Evolutionary conservation across 2,329 filamentous ascomycete genomes (phyloP).

Genomic region (Elsinoe arachidis): DNA sequence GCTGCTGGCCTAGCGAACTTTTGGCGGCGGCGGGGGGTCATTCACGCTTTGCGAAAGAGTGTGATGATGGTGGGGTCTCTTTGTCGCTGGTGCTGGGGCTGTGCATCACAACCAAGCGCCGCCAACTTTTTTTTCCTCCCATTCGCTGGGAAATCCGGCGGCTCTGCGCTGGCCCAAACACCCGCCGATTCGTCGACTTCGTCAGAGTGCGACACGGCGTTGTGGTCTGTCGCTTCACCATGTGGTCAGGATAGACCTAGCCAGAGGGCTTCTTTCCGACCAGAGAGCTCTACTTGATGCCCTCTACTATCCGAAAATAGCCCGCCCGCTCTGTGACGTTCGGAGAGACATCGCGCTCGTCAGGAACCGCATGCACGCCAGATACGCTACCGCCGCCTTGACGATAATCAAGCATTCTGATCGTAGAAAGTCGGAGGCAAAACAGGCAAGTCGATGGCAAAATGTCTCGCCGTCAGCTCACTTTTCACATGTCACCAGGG

Average conservation of each 20-base stretch:
- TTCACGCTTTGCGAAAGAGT: background rate
- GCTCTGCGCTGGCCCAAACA: background rate
- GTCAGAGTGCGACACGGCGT: slow-evolving; percentile 4
- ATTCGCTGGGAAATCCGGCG: background rate
- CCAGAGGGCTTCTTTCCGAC: background rate
- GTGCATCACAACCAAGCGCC: slow-evolving; percentile 8
- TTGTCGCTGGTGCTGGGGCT: background rate
- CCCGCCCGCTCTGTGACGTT: background rate
- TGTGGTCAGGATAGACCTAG: background rate
- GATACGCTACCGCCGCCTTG: background rate
- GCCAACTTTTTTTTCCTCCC: slow-evolving; percentile 7
- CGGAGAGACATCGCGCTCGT: background rate
- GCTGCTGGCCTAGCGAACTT: background rate
- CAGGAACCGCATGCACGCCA: background rate
- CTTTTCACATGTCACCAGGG: background rate
- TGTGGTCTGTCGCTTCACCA: background rate
- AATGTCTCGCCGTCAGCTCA: slow-evolving; percentile 2
- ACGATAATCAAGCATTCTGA: background rate
- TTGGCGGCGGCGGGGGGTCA: background rate
- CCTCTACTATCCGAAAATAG: background rate
- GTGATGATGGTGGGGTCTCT: background rate
- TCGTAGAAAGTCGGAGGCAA: slow-evolving; percentile 4
- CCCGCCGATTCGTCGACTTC: background rate
- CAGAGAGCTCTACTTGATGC: background rate
- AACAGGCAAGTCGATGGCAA: slow-evolving; percentile 8